Base-by-base conservation (phyloP, 2,329 filamentous ascomycete species). In the Cryphonectria naterciae region DNA sequence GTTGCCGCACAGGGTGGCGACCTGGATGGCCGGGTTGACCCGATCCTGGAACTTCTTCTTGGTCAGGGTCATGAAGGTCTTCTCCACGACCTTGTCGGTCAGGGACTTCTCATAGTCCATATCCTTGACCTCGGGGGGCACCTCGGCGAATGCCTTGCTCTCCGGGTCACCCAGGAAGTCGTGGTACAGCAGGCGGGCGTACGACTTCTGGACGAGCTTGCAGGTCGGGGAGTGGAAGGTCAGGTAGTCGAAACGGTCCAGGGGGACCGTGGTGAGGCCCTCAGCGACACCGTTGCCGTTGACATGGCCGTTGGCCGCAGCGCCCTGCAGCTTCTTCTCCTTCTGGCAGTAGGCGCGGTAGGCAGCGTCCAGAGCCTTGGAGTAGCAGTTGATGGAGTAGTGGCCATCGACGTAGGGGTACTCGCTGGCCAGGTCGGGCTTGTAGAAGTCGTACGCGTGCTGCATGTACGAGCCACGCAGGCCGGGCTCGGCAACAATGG, bases 371-470 rank as follows among this genome's bases (percentile, higher is more conserved):
- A 95, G 89, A 66, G 93, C 92, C 84, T 93, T 88, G 74, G 87
- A 92, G 84, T 95, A 95, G 87, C 93, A 95, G 82, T 85, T 91
- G 80, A 94, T 81, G 65, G 93, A 95, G 87, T 90, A 94, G 81
- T 95, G 92, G 73, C 93, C 93, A 77, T 95, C 93, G 71, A 95
- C 93, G 78, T 93, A 91, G 74, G 93, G 93, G 84, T 95, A 95
- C 84, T 95, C 93, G 87, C 91, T 93, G 78, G 92, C 92, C 75
- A 95, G 85, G 82, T 95, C 93, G 78, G 93, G 92, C 90, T 95
- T 95, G 89, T 94, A 95, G 82, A 95, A 95, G 82, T 95, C 93
- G 82, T 95, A 96, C 77, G 91, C 91, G 83, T 95, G 93, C 81
- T 91, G 87, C 90, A 95, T 91, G 85, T 93, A 94, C 77, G 86